Base-by-base conservation (phyloP, 1,139 yeast genomes). In the Suhomyces ambrosiae region DNA sequence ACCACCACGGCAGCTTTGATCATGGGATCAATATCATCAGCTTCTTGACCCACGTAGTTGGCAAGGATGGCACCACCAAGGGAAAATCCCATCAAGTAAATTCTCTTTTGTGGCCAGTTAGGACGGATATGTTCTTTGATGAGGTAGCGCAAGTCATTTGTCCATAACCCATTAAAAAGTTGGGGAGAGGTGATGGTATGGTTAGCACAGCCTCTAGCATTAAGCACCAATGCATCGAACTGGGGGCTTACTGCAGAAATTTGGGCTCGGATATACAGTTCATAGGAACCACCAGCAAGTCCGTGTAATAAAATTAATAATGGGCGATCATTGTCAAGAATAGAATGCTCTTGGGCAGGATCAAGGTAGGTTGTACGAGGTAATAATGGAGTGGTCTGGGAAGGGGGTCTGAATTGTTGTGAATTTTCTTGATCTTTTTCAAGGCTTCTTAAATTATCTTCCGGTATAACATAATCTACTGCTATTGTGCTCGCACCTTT, bases 11-110 rank as follows among this genome's bases (percentile, higher is more conserved):
- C 76, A 8, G 74, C 76, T 44, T 68, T 71, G 37, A 78, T 68
- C 40, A 69, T 65, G 4, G 58, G 41, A 44, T 60, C 54, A 15
- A 52, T 50, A 3, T 35, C 41, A 2, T 66, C 74, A 15, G 79
- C 82, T 49, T 83, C 84, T 52, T 80, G 82, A 23, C 95, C 96
- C 27, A 90, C 60, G 57, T 84, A 89, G 58, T 90, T 89, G 23
- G 86, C 76, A 41, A 88, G 64, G 42, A 88, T 74, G 1, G 86
- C 78, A 1, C 88, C 92, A n/a, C 97, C 85, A 23, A 79, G 60
- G 2, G 82, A 76, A 44, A 76, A 76, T 2, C 84, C 84, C 36
- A 76, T 62, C 44, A 76, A 54, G 49, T 68, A 79, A 9, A 79
- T 62, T 35, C 69, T 58, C 45, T 77, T 74, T 37, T 73, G 60